Conservation (phyloP, 2,329 filamentous ascomycete species). For the Alternaria arbusti region DNA sequence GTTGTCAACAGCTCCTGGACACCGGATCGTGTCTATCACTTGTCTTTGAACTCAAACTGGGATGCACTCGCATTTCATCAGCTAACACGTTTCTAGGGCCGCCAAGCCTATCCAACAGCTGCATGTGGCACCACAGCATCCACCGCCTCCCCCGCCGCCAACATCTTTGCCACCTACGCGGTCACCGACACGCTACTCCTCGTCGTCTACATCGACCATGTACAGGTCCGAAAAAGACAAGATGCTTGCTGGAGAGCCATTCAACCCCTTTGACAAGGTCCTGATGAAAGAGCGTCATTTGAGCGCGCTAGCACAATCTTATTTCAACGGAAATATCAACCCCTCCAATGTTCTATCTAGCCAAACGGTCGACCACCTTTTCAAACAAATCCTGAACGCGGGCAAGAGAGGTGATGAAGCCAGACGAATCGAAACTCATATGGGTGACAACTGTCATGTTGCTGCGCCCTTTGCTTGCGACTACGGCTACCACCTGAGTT, state of each 20-base stretch:
- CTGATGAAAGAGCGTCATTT: conserved; percentile 83
- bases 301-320: conserved; percentile 80
- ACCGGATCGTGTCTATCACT: not conserved
- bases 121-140: conserved; percentile 30
- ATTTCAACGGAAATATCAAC: conserved; percentile 85
- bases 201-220: conserved; percentile 36
- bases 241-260: conserved; percentile 83
- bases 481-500: conserved; percentile 92
- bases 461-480: conserved; percentile 91
- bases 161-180: conserved; percentile 27
- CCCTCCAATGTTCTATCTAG: conserved; percentile 69
- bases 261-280: conserved; percentile 78
- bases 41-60: not conserved
- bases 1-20: not conserved
- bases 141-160: conserved; percentile 22
- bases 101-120: conserved; percentile 51
- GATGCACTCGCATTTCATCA: not conserved
- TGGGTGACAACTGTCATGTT: conserved; percentile 78
- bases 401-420: conserved; percentile 43
- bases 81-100: conserved; percentile 4
- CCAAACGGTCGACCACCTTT: conserved; percentile 71
- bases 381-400: conserved; percentile 74
- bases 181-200: conserved; percentile 31
- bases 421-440: conserved; percentile 55
- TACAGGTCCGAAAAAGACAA: conserved; percentile 79